Conservation (phyloP, 1,284 basidiomycete genomes). For the Pisolithus thermaeus region DNA sequence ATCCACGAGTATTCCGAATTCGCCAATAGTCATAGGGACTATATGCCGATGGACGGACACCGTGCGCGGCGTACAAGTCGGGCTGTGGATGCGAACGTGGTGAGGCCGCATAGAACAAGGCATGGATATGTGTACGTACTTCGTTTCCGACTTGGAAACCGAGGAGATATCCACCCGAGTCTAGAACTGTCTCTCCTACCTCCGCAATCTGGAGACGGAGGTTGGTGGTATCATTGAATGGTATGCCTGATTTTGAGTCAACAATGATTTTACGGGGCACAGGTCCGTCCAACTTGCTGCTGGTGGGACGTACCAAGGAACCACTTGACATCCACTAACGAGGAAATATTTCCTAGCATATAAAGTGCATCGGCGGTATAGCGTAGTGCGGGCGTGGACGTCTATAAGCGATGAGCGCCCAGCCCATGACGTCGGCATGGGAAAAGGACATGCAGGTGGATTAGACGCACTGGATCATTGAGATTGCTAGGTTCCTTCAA, state of each 20-base stretch:
- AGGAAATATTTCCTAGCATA: constrained; percentile 40
- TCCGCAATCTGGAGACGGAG: constrained; percentile 38
- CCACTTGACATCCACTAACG: constrained; percentile 39
- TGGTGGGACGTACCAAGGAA: constrained; percentile 33
- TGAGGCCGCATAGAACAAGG: not conserved
- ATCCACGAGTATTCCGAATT: constrained; percentile 36
- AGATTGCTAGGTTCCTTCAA: constrained; percentile 29
- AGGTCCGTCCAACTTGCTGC: not conserved
- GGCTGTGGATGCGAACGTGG: constrained; percentile 30
- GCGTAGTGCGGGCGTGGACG: constrained; percentile 39
- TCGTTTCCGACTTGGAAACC: constrained; percentile 48
- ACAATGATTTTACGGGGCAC: too few relatives aligned
- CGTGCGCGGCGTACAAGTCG: constrained; percentile 40
- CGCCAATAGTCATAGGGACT: constrained; percentile 37
- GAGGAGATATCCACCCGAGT: constrained; percentile 31
- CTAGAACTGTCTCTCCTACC: constrained; percentile 36
- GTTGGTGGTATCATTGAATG: constrained; percentile 44
- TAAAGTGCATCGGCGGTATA: constrained; percentile 44
- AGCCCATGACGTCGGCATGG: not conserved
- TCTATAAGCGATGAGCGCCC: constrained; percentile 13
- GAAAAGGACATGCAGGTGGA: not conserved
- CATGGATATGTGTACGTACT: not conserved
- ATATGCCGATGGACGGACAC: constrained; percentile 30
- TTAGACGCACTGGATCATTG: constrained; percentile 28
- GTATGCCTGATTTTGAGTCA: constrained; percentile 29